Conservation (phyloP, 2,329 filamentous ascomycete species). For the Botrytis galanthina region DNA sequence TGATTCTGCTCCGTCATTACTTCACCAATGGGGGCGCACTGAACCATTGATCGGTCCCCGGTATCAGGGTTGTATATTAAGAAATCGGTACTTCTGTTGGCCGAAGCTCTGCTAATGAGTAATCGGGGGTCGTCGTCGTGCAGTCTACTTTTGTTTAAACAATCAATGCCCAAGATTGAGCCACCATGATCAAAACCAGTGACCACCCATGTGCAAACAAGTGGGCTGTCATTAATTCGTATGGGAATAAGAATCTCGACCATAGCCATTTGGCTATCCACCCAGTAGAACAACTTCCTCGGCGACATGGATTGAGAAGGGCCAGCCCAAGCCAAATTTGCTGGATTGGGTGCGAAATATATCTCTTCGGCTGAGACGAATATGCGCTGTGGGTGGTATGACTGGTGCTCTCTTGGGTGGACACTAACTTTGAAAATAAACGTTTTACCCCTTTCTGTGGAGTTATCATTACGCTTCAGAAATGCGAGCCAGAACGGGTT, state of each 20-base stretch:
- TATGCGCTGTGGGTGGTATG: not conserved
- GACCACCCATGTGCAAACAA: not conserved
- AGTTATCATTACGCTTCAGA: not conserved
- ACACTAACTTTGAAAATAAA: not conserved
- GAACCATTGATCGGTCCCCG: not conserved
- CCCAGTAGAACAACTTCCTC: not conserved
- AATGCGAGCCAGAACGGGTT: not conserved
- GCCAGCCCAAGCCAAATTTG: not conserved
- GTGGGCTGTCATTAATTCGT: accelerated
- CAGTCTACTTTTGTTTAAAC: not conserved
- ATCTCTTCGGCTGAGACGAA: not conserved
- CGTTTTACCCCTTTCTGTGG: not conserved
- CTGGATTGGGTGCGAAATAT: not conserved
- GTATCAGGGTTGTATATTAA: not conserved
- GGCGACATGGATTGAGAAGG: accelerated
- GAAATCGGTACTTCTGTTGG: not conserved
- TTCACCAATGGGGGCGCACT: not conserved
- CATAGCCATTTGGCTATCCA: not conserved
- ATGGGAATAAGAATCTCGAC: not conserved
- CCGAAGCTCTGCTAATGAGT: not conserved
- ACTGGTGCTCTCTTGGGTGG: accelerated
- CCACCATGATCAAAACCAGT: not conserved
- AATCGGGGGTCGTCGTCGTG: accelerated
- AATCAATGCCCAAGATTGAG: not conserved
- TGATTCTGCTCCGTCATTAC: not conserved